Conservation (phyloP, 2,329 filamentous ascomycete genomes). For the Plectosphaerella cucumerina region DNA sequence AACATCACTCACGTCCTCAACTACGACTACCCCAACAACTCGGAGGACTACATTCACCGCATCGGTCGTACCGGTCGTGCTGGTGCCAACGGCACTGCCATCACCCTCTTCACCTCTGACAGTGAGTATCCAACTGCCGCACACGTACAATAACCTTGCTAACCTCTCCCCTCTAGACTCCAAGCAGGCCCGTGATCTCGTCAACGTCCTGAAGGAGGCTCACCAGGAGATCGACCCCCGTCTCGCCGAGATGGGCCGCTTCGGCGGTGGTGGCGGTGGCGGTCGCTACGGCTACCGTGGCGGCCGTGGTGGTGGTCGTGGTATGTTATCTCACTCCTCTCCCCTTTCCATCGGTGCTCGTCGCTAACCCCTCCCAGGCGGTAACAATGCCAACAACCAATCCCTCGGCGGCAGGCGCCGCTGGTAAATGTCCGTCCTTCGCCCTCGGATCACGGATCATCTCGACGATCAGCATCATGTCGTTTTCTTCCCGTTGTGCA, state of each 20-base stretch:
- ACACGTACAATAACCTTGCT: background rate
- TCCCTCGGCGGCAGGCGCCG: slow-evolving; percentile 43
- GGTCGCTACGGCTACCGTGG: slow-evolving; percentile 70
- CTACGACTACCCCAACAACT: slow-evolving; percentile 99
- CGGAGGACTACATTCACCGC: slow-evolving; percentile 97
- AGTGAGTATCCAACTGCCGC: slow-evolving; percentile 59
- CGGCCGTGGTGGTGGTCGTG: slow-evolving; percentile 45
- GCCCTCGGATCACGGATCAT: background rate
- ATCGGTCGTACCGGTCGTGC: slow-evolving; percentile 95
- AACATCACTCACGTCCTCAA: slow-evolving; percentile 99
- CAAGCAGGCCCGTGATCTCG: slow-evolving; percentile 95
- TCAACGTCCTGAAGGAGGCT: slow-evolving; percentile 87
- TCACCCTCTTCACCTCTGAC: slow-evolving; percentile 98
- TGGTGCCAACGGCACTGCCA: slow-evolving; percentile 90
- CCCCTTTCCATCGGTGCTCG: slow-evolving; percentile 5
- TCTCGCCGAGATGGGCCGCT: slow-evolving; percentile 93
- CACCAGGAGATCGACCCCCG: slow-evolving; percentile 98
- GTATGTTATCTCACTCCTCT: slow-evolving; percentile 36
- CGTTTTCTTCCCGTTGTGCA: background rate
- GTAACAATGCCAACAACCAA: slow-evolving; percentile 42
- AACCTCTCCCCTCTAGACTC: slow-evolving; percentile 53
- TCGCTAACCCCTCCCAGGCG: slow-evolving; percentile 26
- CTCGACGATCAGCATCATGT: background rate
- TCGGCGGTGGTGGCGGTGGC: slow-evolving; percentile 77
- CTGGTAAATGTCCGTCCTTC: slow-evolving; percentile 34